phyloP scores from a whole-genome alignment of 768 basidiomycete genomes.

The Lentinula guzmanii region DNA sequence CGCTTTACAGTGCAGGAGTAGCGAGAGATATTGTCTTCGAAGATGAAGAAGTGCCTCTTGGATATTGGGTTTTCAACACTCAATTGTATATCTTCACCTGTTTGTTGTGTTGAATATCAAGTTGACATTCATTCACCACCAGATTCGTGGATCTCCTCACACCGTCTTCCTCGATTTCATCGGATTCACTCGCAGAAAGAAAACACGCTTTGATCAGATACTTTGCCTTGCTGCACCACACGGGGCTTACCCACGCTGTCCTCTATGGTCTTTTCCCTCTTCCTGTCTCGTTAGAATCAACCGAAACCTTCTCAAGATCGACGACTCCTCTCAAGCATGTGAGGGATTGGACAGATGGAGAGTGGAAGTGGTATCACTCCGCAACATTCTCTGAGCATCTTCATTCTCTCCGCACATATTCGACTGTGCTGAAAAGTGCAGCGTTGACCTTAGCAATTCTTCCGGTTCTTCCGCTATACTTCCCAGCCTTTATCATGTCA shows the following conservation, averaged over 20 bases:
- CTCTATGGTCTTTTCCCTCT: slow-evolving; percentile 37
- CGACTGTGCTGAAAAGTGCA: slow-evolving; percentile 19
- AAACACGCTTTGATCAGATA: slow-evolving; percentile 50
- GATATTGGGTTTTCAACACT: slow-evolving; percentile 45
- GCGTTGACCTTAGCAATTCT: slow-evolving; percentile 29
- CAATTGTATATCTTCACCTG: slow-evolving; percentile 44
- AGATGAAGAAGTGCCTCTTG: slow-evolving; percentile 38
- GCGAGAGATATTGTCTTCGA: slow-evolving; percentile 54
- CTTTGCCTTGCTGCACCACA: slow-evolving; percentile 44
- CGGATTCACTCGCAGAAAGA: slow-evolving; percentile 18
- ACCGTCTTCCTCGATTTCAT: slow-evolving; percentile 15
- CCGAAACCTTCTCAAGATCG: neutral
- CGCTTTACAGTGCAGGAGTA: slow-evolving; percentile 50
- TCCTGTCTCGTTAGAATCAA: slow-evolving; percentile 12
- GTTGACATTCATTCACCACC: neutral
- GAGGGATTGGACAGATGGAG: neutral
- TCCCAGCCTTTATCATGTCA: slow-evolving; percentile 55
- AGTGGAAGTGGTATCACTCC: slow-evolving; percentile 11
- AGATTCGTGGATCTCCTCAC: slow-evolving; percentile 30
- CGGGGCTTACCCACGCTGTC: slow-evolving; percentile 44
- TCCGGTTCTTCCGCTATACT: slow-evolving; percentile 42
- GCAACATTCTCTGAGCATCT: slow-evolving; percentile 4
- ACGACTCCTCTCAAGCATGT: neutral
- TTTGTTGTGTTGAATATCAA: neutral
- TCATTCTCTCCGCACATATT: slow-evolving; percentile 19